Percentiles rank a stretch among this genome's conserved stretches.
These are phyloP conservation scores for Dryas octopetala DNA, from an alignment of 306 rosid genomes.

Conservation along the genomic window DNA sequence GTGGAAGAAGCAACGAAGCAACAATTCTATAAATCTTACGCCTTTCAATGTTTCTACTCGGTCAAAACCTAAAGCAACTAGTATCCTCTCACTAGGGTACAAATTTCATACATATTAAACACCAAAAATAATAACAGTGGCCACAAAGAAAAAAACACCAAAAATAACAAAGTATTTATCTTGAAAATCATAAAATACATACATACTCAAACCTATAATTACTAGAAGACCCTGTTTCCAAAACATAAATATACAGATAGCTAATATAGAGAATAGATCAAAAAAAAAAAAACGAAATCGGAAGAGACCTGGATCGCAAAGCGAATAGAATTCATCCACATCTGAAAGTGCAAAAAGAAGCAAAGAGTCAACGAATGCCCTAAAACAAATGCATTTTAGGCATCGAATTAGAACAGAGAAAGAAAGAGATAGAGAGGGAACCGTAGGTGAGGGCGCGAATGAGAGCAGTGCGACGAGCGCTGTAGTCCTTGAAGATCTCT, in stretches of 20 bases:
- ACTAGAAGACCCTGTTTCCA: neutral
- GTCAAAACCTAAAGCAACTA: neutral
- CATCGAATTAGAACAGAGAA: neutral
- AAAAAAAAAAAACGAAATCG: neutral
- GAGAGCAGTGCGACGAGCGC: constrained; percentile 50
- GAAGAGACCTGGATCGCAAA: constrained; percentile 56
- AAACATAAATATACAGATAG: neutral
- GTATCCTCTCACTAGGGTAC: neutral
- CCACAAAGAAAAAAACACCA: neutral
- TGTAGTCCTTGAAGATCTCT: constrained; percentile 64
- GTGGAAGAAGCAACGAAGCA: neutral
- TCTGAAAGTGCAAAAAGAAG: constrained; percentile 34
- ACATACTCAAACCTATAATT: neutral
- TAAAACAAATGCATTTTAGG: neutral
- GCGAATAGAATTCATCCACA: constrained; percentile 50
- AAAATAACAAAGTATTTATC: too few species aligned
- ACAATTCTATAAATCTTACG: neutral
- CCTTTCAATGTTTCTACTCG: neutral
- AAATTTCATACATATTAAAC: neutral
- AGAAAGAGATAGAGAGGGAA: constrained; percentile 22
- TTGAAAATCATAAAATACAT: neutral
- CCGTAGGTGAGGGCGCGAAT: constrained; percentile 60
- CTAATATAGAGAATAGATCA: neutral
- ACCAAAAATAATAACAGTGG: neutral
- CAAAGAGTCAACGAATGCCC: constrained; percentile 6